Evolutionary conservation across 768 basidiomycete species (phyloP), one percentile per base, ranked within the genome.

Genomic region (Amanita thiersii): DNA sequence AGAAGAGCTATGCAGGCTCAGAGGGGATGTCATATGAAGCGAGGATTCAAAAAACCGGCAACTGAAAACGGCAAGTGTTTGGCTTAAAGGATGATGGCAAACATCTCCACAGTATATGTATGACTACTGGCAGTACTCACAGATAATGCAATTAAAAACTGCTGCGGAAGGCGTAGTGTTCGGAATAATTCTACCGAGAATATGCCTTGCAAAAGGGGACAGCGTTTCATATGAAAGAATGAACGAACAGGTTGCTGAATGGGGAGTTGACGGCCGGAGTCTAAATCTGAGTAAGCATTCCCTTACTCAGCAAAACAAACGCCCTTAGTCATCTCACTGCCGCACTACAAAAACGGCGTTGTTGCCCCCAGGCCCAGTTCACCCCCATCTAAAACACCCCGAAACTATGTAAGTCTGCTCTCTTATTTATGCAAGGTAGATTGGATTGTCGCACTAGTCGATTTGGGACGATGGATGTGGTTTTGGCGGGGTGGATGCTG

Each of bases 381-480:
- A 32, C 4, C 15, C 38, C 38, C 23, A 12, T 30, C 33, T 35
- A 31, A 30, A 28, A 23, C 21, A 11, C 21, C 36, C 36, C 43
- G 14, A 26, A 44, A 29, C 23, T 25, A 20, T 39, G 44, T 45
- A 20, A 45, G 44, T 45, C 18, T 25, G 17, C 14, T 14, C 14
- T 39, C 26, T 5, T 20, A 37, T 19, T 44, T 3, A 15, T 14
- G 33, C 8, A 19, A 33, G 17, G 29, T 10, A 9, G 15, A 14
- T 14, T 17, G 11, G 37, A 30, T 12, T 4, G 10, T 21, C 3
- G 11, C 15, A 12, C 9, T 1, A 15, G 17, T 34, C 18, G 10
- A 25, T 20, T 39, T 24, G 21, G 6, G 15, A 29, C 2, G 37
- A n/a, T 47, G 46, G 54, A 52, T 52, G 50, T 43, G 47, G 45